A percentile compares a stretch with the other conserved stretches of the same genome.
These are phyloP conservation scores for Boechera retrofracta DNA, from an alignment of 345 rosid genomes.

Conservation along the genomic window DNA sequence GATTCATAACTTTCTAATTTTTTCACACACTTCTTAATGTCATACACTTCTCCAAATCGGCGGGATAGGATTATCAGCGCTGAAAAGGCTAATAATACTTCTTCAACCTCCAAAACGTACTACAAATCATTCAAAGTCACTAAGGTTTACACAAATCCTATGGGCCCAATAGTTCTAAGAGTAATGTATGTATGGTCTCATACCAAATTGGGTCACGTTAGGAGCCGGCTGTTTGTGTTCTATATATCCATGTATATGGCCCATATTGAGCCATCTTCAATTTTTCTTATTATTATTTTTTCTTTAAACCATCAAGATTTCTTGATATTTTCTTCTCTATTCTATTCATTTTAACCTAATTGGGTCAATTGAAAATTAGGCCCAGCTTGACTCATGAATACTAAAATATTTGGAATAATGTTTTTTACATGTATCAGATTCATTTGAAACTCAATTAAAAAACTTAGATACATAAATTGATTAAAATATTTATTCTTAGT, in stretches of 20 bases:
- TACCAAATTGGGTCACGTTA: background rate
- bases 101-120: background rate
- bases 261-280: background rate
- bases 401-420: background rate
- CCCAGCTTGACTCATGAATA: background rate
- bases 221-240: background rate
- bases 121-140: background rate
- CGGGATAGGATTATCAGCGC: background rate
- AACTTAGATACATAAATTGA: background rate
- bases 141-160: background rate
- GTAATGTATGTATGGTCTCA: background rate
- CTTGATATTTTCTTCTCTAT: background rate
- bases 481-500: background rate
- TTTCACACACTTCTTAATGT: no score
- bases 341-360: background rate
- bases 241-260: background rate
- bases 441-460: background rate
- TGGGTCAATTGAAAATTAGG: background rate
- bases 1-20: background rate
- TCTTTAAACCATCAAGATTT: background rate
- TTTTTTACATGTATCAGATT: background rate
- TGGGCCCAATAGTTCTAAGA: slow-evolving; percentile 1
- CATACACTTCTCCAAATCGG: background rate
- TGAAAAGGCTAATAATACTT: background rate
- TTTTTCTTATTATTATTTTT: background rate